phyloP scores from a whole-genome alignment of 2,329 filamentous ascomycete species.

The Talaromyces funiculosus region DNA sequence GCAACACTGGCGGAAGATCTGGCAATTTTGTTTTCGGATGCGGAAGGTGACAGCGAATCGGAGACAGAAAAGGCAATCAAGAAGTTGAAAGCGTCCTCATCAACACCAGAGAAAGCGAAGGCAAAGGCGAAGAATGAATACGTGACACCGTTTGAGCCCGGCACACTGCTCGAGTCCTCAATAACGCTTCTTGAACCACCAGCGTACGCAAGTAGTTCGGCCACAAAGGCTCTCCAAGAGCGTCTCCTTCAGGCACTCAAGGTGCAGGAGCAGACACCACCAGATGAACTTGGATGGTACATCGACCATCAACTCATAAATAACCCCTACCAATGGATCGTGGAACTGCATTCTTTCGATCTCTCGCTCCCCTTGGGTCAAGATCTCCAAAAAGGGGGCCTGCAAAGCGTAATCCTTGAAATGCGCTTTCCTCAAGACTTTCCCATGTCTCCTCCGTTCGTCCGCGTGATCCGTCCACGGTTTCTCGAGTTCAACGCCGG shows the following conservation, averaged over 20 bases:
- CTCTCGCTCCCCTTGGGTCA: conserved; percentile 59
- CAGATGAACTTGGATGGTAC: conserved; percentile 74
- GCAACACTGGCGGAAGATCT: conserved; percentile 47
- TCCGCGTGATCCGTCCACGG: conserved; percentile 73
- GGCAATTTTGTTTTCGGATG: conserved; percentile 34
- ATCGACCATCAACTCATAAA: conserved; percentile 61
- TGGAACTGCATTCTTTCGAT: conserved; percentile 82
- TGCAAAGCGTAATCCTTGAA: conserved; percentile 71
- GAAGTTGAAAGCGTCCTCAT: neutral
- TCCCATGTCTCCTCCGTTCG: conserved; percentile 74
- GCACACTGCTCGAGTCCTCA: conserved; percentile 54
- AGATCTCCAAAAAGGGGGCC: conserved; percentile 61
- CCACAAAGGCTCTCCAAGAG: conserved; percentile 57
- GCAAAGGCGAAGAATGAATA: conserved; percentile 13
- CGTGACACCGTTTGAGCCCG: conserved; percentile 61
- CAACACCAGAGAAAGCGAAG: neutral
- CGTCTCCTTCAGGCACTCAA: conserved; percentile 61
- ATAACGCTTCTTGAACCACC: conserved; percentile 63
- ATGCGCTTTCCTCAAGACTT: conserved; percentile 72
- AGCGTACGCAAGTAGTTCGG: conserved; percentile 56
- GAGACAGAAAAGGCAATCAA: conserved; percentile 10
- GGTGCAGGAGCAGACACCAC: conserved; percentile 55
- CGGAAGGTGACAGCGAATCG: conserved; percentile 19
- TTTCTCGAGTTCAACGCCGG: conserved; percentile 67
- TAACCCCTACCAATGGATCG: conserved; percentile 87